Evolutionary conservation across 2,329 filamentous ascomycete genomes (phyloP).

Genomic region (Aureobasidium leucospermi): DNA sequence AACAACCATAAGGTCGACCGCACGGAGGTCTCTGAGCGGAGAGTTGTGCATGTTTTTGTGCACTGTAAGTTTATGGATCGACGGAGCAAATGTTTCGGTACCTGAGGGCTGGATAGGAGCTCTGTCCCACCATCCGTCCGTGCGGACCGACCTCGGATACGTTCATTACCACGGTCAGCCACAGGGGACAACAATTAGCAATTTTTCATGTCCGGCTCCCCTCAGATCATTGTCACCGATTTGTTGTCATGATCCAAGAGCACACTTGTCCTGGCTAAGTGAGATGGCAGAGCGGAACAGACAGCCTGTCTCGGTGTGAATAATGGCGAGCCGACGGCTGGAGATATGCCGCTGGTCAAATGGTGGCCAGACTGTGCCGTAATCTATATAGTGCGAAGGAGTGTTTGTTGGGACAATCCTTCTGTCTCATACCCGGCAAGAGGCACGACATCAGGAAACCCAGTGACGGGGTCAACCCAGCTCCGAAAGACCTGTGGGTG

Average conservation of each 20-base stretch:
- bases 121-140: background rate
- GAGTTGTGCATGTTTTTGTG: background rate
- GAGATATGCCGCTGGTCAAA: background rate
- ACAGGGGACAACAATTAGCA: background rate
- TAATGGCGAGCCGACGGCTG: background rate
- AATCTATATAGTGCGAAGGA: background rate
- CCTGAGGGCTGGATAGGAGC: background rate
- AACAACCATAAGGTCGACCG: background rate
- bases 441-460: no score
- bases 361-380: background rate
- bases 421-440: no score
- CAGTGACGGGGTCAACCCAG: no score
- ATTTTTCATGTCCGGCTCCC: background rate
- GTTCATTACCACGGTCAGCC: background rate
- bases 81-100: background rate
- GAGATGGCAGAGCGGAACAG: background rate
- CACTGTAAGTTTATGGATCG: background rate
- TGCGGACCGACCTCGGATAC: constrained; percentile 4
- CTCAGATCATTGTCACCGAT: background rate
- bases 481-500: no score
- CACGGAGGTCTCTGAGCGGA: background rate
- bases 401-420: no score
- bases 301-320: background rate
- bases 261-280: background rate
- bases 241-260: background rate